Evolutionary conservation across 2,329 filamentous ascomycete genomes (phyloP).

Genomic region (Ambrosiella cleistominuta): DNA sequence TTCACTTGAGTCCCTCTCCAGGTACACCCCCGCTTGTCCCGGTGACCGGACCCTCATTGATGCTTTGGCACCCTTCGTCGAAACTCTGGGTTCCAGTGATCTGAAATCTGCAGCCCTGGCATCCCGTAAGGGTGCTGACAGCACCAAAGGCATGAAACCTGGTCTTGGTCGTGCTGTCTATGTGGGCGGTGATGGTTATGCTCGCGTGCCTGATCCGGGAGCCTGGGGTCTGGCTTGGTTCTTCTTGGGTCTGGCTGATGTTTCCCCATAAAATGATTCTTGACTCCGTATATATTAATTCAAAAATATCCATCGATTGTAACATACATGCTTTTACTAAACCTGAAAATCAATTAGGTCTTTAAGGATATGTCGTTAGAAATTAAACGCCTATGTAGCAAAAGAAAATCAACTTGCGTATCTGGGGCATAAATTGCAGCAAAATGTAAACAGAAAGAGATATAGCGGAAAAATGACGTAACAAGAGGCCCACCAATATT

Average conservation of each 20-base stretch:
- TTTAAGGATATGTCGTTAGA: conserved; percentile 13
- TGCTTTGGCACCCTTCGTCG: conserved; percentile 73
- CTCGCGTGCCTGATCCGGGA: conserved; percentile 45
- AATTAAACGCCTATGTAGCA: conserved; percentile 25
- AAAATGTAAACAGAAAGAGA: conserved; percentile 15
- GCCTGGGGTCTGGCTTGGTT: conserved; percentile 60
- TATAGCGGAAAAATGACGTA: conserved; percentile 3
- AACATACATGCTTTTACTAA: not conserved
- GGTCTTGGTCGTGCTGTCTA: conserved; percentile 48
- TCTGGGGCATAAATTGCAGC: conserved; percentile 18
- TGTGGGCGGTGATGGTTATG: conserved; percentile 27
- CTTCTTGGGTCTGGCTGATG: conserved; percentile 54
- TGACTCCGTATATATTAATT: not conserved
- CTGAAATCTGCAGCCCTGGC: conserved; percentile 58
- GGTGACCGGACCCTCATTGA: conserved; percentile 87
- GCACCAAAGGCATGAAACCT: conserved; percentile 82
- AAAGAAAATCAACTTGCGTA: conserved; percentile 8
- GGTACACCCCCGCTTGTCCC: conserved; percentile 75
- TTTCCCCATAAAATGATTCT: not conserved
- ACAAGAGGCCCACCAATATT: not conserved
- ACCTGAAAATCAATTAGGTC: not conserved
- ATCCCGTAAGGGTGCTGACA: conserved; percentile 56
- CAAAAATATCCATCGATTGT: not conserved
- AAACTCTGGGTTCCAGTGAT: conserved; percentile 49
- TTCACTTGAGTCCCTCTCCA: conserved; percentile 52